Percentiles rank a stretch among this genome's conserved stretches.
phyloP scores from a whole-genome alignment of 2,329 filamentous ascomycete species.

The Dothistroma pini region DNA sequence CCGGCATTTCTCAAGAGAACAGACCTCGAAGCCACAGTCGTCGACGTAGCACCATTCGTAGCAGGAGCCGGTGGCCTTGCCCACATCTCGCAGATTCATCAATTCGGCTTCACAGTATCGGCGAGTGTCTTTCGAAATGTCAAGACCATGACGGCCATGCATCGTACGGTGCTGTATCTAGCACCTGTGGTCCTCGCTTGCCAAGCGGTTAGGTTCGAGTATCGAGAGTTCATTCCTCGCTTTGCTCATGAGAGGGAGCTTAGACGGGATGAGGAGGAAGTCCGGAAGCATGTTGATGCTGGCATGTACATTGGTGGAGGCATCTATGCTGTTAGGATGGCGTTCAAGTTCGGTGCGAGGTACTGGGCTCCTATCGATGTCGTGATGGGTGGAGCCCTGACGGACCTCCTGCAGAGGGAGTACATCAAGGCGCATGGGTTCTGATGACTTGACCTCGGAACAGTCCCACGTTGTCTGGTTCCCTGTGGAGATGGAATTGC shows the following conservation, averaged over 20 bases:
- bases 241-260: constrained; percentile 32
- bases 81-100: constrained; percentile 27
- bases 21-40: constrained; percentile 30
- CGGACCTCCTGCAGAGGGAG: constrained; percentile 33
- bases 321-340: constrained; percentile 24
- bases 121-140: constrained; percentile 29
- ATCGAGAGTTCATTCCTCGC: constrained; percentile 30
- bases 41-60: constrained; percentile 32
- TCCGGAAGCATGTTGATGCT: constrained; percentile 30
- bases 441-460: constrained; percentile 3
- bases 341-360: constrained; percentile 22
- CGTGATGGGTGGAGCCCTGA: constrained; percentile 30
- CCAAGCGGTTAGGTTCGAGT: constrained; percentile 28
- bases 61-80: constrained; percentile 26
- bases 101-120: constrained; percentile 29
- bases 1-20: constrained; percentile 23
- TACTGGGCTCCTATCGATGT: constrained; percentile 32
- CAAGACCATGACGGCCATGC: constrained; percentile 29
- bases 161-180: constrained; percentile 24
- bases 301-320: constrained; percentile 28
- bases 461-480: neutral
- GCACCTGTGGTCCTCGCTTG: constrained; percentile 24
- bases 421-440: constrained; percentile 33
- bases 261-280: constrained; percentile 31
- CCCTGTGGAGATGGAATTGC: neutral